phyloP scores from a whole-genome alignment of 495 filamentous ascomycete genomes.

The Daldinia vernicosa region DNA sequence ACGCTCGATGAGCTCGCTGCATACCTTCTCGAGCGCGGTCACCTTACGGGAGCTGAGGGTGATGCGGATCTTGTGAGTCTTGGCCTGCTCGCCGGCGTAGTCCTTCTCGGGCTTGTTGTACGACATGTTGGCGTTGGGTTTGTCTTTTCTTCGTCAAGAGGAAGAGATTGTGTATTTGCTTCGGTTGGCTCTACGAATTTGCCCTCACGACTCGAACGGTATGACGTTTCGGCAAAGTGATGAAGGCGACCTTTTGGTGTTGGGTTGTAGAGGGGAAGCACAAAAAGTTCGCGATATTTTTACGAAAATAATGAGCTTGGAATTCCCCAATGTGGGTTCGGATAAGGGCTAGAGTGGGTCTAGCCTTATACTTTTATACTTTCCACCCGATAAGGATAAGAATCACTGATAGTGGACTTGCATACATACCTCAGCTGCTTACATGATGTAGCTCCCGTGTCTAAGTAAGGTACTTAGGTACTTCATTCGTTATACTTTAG shows the following conservation, averaged over 20 bases:
- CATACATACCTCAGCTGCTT: no score
- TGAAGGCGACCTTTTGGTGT: constrained; percentile 62
- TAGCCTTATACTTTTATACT: neutral
- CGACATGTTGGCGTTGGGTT: constrained; percentile 73
- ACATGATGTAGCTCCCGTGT: no score
- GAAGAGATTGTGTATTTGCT: constrained; percentile 12
- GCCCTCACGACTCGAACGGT: constrained; percentile 74
- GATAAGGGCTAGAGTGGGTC: constrained; percentile 37
- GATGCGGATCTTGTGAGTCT: constrained; percentile 99
- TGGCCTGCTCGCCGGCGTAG: constrained; percentile 64
- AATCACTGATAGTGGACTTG: neutral
- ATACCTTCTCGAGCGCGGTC: constrained; percentile 95
- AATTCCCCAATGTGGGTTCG: constrained; percentile 29
- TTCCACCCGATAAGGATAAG: neutral
- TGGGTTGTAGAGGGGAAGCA: constrained; percentile 1
- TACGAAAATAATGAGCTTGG: constrained; percentile 13
- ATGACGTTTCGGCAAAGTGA: constrained; percentile 80
- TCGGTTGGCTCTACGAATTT: constrained; percentile 6
- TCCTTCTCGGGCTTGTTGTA: constrained; percentile 97
- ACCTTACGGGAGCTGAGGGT: constrained; percentile 95
- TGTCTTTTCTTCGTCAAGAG: constrained; percentile 26
- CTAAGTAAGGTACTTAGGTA: no score
- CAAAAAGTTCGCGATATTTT: constrained; percentile 22
- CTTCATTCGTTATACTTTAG: no score
- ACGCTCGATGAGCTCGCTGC: constrained; percentile 96